Conservation (phyloP, 2,329 filamentous ascomycete species). For the Byssochlamys sp. region DNA sequence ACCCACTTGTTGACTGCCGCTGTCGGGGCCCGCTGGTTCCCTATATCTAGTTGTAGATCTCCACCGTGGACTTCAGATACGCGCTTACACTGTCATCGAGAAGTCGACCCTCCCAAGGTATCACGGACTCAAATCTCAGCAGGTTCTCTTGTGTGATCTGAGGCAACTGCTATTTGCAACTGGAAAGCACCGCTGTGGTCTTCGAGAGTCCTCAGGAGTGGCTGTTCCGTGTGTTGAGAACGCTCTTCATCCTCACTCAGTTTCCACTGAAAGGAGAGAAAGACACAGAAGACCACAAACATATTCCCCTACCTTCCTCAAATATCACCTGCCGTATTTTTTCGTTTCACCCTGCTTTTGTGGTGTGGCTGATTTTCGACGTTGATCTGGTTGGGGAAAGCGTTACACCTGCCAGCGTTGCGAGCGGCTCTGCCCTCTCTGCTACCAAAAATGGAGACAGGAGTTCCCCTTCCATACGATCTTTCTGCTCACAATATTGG, state of each 20-base stretch:
- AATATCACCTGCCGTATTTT: background rate
- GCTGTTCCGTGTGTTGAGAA: background rate
- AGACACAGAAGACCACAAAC: background rate
- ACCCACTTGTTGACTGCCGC: background rate
- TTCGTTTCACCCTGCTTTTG: background rate
- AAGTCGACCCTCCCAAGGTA: background rate
- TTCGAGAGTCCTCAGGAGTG: background rate
- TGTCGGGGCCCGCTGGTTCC: background rate
- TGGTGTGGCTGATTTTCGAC: background rate
- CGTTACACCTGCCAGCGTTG: background rate
- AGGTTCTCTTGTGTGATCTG: background rate
- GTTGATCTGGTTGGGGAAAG: background rate
- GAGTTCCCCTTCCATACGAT: constrained; percentile 32
- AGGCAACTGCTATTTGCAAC: background rate
- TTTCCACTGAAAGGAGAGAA: background rate
- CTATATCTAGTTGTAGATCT: constrained; percentile 24
- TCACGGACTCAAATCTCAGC: background rate
- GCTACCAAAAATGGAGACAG: constrained; percentile 28
- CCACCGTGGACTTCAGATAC: constrained; percentile 3
- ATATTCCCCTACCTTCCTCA: background rate
- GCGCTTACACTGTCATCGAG: background rate
- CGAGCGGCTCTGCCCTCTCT: background rate
- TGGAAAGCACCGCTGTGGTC: background rate
- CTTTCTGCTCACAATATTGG: constrained; percentile 30
- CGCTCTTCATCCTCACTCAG: background rate